Percentiles rank a stretch among this genome's conserved stretches.
Conservation (phyloP, 1,284 basidiomycete genomes). For the Macrocybe sp. region DNA sequence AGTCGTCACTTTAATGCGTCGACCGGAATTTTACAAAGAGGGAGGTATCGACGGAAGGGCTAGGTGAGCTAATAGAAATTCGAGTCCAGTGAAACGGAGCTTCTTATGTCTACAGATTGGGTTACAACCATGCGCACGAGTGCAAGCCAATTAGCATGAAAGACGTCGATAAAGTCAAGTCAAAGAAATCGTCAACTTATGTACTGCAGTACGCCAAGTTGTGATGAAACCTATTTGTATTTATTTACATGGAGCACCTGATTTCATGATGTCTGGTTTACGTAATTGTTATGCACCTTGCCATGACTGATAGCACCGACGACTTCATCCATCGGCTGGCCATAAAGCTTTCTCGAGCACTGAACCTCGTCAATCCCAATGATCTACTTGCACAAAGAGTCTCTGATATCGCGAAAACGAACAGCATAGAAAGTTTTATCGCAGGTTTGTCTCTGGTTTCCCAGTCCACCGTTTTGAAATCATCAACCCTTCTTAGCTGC, state of each 20-base stretch:
- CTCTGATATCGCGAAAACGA: slow-evolving; percentile 74
- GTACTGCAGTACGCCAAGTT: slow-evolving; percentile 42
- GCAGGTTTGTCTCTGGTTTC: slow-evolving; percentile 30
- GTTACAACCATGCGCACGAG: slow-evolving; percentile 76
- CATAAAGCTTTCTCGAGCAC: slow-evolving; percentile 73
- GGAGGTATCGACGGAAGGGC: slow-evolving; percentile 61
- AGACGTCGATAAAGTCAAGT: slow-evolving; percentile 74
- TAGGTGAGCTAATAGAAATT: slow-evolving; percentile 36
- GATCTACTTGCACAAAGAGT: slow-evolving; percentile 76
- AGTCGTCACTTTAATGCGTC: slow-evolving; percentile 68
- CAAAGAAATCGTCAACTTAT: slow-evolving; percentile 50
- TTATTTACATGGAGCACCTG: too few species aligned
- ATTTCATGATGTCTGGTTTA: not conserved
- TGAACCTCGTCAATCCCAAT: slow-evolving; percentile 81
- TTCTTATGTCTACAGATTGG: slow-evolving; percentile 42
- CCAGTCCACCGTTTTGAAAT: slow-evolving; percentile 14
- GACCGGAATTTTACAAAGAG: slow-evolving; percentile 67
- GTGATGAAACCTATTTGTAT: slow-evolving; percentile 11
- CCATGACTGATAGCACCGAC: slow-evolving; percentile 28
- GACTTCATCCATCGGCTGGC: slow-evolving; percentile 75
- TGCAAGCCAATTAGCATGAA: slow-evolving; percentile 53
- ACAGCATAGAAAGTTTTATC: slow-evolving; percentile 60
- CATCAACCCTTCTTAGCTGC: slow-evolving; percentile 46
- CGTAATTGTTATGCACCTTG: not conserved
- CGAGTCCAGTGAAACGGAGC: not conserved